These are phyloP conservation scores for Boletus patriciae DNA, from an alignment of 768 basidiomycete genomes.

Conservation along the genomic window DNA sequence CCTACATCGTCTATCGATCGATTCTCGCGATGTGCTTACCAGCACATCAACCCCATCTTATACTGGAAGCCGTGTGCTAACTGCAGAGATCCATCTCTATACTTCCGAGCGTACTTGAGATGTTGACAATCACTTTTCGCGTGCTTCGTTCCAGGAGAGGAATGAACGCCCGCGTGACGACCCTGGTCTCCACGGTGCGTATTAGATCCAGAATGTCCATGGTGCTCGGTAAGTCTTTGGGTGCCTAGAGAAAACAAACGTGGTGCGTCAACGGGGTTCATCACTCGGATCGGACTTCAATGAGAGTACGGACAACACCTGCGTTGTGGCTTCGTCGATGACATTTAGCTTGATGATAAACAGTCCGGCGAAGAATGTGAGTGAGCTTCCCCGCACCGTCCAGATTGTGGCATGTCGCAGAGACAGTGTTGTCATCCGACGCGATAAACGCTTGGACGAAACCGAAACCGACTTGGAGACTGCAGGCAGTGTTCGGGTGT, in stretches of 20 bases:
- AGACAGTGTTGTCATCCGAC: conserved; percentile 24
- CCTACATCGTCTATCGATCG: conserved; percentile 32
- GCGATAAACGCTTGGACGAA: conserved; percentile 26
- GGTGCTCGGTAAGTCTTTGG: conserved; percentile 22
- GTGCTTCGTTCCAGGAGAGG: conserved; percentile 33
- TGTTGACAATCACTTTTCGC: conserved; percentile 34
- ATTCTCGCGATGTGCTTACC: conserved; percentile 29
- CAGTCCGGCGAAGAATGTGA: too few relatives aligned
- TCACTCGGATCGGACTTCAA: too few relatives aligned
- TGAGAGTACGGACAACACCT: conserved; percentile 29
- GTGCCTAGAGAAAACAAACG: conserved; percentile 10
- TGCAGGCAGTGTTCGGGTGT: background rate
- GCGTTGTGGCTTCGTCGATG: conserved; percentile 33
- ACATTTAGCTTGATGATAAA: conserved; percentile 32
- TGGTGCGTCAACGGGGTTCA: too few relatives aligned
- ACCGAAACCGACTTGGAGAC: too few relatives aligned
- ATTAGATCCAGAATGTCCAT: conserved; percentile 22
- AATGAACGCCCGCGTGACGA: conserved; percentile 34
- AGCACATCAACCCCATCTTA: conserved; percentile 24
- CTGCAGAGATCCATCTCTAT: conserved; percentile 31
- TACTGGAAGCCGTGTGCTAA: conserved; percentile 32
- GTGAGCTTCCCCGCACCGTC: too few relatives aligned
- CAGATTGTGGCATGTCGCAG: too few relatives aligned
- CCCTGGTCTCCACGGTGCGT: conserved; percentile 22
- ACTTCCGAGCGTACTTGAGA: conserved; percentile 35